phyloP scores from a whole-genome alignment of 2,329 filamentous ascomycete species.

The Claviceps africana region DNA sequence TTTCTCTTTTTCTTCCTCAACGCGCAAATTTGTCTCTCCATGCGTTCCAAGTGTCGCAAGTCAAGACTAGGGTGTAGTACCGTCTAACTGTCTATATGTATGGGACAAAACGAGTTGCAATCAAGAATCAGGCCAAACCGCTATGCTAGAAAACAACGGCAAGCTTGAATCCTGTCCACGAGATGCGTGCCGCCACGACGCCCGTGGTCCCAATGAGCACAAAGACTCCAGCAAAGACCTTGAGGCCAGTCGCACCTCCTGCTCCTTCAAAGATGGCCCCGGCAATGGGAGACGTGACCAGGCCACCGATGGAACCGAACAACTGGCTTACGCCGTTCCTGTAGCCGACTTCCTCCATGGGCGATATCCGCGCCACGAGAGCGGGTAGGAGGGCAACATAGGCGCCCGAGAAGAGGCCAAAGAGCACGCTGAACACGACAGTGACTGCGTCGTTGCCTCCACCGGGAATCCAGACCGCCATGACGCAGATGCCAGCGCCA shows the following conservation, averaged over 20 bases:
- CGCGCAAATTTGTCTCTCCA: background rate
- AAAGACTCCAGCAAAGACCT: conserved; percentile 9
- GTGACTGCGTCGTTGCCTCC: conserved; percentile 9
- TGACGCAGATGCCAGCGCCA: conserved; percentile 18
- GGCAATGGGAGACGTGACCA: conserved; percentile 10
- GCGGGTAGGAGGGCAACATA: conserved; percentile 15
- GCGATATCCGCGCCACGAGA: conserved; percentile 31
- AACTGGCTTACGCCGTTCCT: conserved; percentile 28
- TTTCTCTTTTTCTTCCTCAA: no score
- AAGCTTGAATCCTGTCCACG: conserved; percentile 8
- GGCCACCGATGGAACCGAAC: conserved; percentile 8
- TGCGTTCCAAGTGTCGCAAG: background rate
- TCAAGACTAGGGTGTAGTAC: background rate
- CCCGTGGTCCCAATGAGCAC: conserved; percentile 9
- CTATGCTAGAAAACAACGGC: conserved; percentile 5
- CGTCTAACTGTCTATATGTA: no score
- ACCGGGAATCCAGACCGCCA: conserved; percentile 22
- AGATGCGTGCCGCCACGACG: conserved; percentile 7
- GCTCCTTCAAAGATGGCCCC: conserved; percentile 10
- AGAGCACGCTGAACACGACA: conserved; percentile 16
- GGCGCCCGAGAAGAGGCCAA: conserved; percentile 18
- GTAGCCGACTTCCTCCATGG: conserved; percentile 38
- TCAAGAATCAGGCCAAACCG: background rate
- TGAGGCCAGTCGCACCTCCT: conserved; percentile 7
- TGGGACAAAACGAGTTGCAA: no score